Evolutionary conservation across 352 stramenopile species (phyloP).

Genomic region (Phytophthora vignae): DNA sequence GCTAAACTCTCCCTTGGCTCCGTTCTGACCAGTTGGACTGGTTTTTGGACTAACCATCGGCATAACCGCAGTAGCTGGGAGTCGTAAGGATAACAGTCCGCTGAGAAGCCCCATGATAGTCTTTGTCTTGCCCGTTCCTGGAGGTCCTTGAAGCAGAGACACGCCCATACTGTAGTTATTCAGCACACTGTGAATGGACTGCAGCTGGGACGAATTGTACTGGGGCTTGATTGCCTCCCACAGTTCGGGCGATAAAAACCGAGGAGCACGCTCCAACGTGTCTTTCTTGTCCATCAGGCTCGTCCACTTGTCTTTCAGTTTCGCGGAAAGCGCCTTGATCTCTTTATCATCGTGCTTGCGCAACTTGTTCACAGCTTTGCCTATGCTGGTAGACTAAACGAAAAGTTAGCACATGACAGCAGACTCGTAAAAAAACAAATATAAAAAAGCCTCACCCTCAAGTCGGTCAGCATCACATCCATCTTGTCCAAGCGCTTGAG

Average conservation of each 20-base stretch:
- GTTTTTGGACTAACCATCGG: slow-evolving; percentile 28
- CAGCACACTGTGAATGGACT: slow-evolving; percentile 87
- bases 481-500: slow-evolving; percentile 76
- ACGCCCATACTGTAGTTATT: slow-evolving; percentile 90
- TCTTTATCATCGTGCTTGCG: slow-evolving; percentile 76
- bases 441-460: slow-evolving; percentile 55
- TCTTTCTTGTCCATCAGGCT: slow-evolving; percentile 77
- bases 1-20: slow-evolving; percentile 43
- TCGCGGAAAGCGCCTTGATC: slow-evolving; percentile 50
- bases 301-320: slow-evolving; percentile 86
- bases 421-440: neutral
- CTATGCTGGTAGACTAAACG: slow-evolving; percentile 81
- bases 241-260: slow-evolving; percentile 66
- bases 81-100: slow-evolving; percentile 70
- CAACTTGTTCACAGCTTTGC: slow-evolving; percentile 87
- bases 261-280: slow-evolving; percentile 56
- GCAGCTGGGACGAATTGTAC: slow-evolving; percentile 89
- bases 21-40: slow-evolving; percentile 27
- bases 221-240: slow-evolving; percentile 80
- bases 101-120: slow-evolving; percentile 91
- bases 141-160: slow-evolving; percentile 94
- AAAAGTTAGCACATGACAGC: slow-evolving; percentile 13
- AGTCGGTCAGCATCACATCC: slow-evolving; percentile 79
- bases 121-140: slow-evolving; percentile 95
- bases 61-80: slow-evolving; percentile 61